Evolutionary conservation across 208 protist genomes (phyloP), one percentile per base, ranked within the genome.

Genomic region (Sergeia podlipaevii): DNA sequence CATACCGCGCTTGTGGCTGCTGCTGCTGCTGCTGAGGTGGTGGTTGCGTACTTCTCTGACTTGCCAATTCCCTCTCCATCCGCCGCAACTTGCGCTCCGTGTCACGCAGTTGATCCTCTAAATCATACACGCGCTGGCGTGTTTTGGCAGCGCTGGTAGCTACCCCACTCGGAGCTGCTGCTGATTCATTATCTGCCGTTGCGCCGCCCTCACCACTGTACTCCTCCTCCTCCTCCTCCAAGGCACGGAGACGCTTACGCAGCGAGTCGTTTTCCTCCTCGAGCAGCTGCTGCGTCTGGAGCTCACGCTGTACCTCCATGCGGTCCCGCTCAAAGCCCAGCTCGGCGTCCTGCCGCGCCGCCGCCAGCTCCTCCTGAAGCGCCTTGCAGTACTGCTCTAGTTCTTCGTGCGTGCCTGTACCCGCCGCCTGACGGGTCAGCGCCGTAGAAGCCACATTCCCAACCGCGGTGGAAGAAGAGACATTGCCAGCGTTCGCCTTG

Each of bases 211-310:
- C n/a, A n/a, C n/a, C n/a, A n/a, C n/a, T n/a, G n/a, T n/a, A n/a
- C n/a, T n/a, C 33, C 37, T 15, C 17, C n/a, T 43, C 45, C 15
- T 42, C 2, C 37, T 57, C 37, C 3, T 48, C 21, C 5, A 57
- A 36, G 17, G 33, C 33, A 20, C 49, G 21, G 1, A 67, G 24
- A 4, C 54, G 49, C 26, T 62, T 51, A 30, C 38, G 7, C 1
- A 64, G 50, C 24, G 36, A 24, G 15, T 49, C 68, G 58, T 70
- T 75, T 45, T 69, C 60, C 29, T 77, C 70, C 36, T 49, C 54
- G 3, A 68, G 56, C n/a, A 59, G 58, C 42, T 77, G 61, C 47
- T 66, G 46, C 13, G 51, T 52, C 42, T 67, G 17, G 4, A 66
- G 50, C 45, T 63, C 70, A 37, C 57, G 58, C 43, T 67, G 61